Evolutionary conservation across 108 stramenopile species (phyloP), one percentile per base, ranked within the genome.

Genomic region (Epithemia pelagica): DNA sequence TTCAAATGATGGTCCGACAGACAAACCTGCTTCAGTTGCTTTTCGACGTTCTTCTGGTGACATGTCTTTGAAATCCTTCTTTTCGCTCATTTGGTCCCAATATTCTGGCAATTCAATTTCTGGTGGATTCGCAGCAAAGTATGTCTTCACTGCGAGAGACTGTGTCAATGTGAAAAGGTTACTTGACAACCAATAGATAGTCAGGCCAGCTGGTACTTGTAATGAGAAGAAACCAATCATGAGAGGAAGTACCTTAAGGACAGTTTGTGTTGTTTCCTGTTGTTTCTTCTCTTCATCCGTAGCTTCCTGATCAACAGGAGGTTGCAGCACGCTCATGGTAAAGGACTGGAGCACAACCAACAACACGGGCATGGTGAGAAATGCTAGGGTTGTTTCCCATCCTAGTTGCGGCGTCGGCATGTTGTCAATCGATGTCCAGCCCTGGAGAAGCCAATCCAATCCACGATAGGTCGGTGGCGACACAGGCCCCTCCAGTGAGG

Each of bases 201-300:
- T 95, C 59, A 97, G 73, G 7, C 93, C 97, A n/a, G 97, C 91
- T 60, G 97, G 97, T 20, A 97, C 97, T 75, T 95, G 96, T 27
- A 96, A 76, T 53, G 86, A 86, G 74, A 96, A 96, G 80, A 83
- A 96, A 54, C 95, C 95, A 74, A 97, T 95, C 82, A 96, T 78
- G 46, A 97, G 78, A 1, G 97, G 95, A 27, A 97, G 82, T 60
- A 95, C 92, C 69, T 96, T 97, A 66, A 97, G 74, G 29, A 95
- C 59, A 10, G 24, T 69, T 67, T 90, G 82, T 19, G 88, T 81
- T 31, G 60, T 74, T 76, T 90, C 83, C 51, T 77, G 29, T 30
- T 79, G 73, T 65, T 90, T 80, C 29, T 66, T 72, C 69, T 92
- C 91, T 60, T 89, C 88, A 29, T 78, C 76, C 5, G 64, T 68